Base-by-base conservation (phyloP, 352 stramenopile genomes). In the Pythium volutum region DNA sequence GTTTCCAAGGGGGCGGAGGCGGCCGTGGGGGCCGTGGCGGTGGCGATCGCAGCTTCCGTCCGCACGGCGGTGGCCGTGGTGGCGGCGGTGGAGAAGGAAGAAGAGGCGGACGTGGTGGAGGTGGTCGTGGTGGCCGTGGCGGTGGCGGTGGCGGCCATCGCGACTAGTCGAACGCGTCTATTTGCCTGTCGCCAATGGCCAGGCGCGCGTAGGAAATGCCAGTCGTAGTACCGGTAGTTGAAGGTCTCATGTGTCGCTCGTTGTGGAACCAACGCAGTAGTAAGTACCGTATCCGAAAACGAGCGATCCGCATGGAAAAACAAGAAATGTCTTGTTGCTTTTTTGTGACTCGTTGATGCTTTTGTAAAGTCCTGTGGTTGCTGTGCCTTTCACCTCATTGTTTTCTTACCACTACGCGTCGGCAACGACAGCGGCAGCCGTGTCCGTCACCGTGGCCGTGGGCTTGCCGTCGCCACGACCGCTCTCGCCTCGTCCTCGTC, bases 11-110 rank as follows among this genome's bases (percentile, higher is more conserved):
- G 38, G 71, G 76, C 41, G 72, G 60, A 48, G 62, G 71, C 63
- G 55, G 75, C 42, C 61, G 70, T 60, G 56, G 75, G n/a, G 59
- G 64, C 58, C 63, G 70, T 22, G 56, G 60, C 34, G 68, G 76
- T 57, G 66, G 72, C 42, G 41, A 52, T 18, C 65, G 73, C 45
- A 75, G 82, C 38, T 84, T 78, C 56, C 69, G 71, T 63, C 71
- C 71, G 20, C 62, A 81, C 42, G 69, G 77, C 50, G 69, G 77
- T 49, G 62, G 74, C n/a, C 16, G 75, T 53, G 66, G 73, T 20
- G 33, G 56, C 5, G 48, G 59, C 34, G 36, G 59, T 49, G 38
- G 64, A 67, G 36, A 51, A 25, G 77, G 79, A 34, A 75, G 73
- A 45, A 68, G 76, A 49, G 79, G 45, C 25, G 45, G 78, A 29